Evolutionary conservation across 768 basidiomycete species (phyloP).

Genomic region (Lactarius vividus): DNA sequence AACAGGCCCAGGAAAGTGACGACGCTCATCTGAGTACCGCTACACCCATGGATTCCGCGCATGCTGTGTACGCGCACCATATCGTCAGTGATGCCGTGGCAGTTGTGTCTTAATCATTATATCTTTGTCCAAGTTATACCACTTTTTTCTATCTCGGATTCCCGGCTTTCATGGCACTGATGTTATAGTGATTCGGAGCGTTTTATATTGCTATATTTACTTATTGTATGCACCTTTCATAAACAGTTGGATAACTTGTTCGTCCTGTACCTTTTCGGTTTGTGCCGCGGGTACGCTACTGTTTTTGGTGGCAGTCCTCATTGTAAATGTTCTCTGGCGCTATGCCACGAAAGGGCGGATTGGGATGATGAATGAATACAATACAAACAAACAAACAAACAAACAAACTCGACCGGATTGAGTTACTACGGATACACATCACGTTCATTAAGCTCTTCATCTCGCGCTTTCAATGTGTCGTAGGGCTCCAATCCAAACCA

Average conservation of each 20-base stretch:
- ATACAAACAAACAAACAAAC: not conserved
- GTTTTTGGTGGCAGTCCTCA: not conserved
- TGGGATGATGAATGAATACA: not conserved
- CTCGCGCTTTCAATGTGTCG: conserved; percentile 18
- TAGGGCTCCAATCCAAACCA: conserved; percentile 47
- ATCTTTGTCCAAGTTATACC: conserved; percentile 11
- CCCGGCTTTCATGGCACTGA: not conserved
- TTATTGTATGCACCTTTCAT: not conserved
- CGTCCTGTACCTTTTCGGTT: not conserved
- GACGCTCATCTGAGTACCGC: not conserved
- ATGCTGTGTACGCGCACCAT: conserved; percentile 13
- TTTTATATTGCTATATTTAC: conserved; percentile 22
- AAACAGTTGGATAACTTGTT: not conserved
- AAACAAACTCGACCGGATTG: not conserved
- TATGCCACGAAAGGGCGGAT: not conserved
- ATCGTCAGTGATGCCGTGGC: conserved; percentile 7
- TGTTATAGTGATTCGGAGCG: conserved; percentile 1
- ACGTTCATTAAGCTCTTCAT: conserved; percentile 24
- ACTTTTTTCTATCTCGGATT: not conserved
- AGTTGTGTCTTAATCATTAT: conserved; percentile 19
- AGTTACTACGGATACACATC: conserved; percentile 13
- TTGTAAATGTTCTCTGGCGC: not conserved
- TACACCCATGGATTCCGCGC: conserved; percentile 5
- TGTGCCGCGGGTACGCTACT: not conserved
- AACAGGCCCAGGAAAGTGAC: conserved; percentile 1